These are phyloP conservation scores for Corrigiola litoralis DNA, from an alignment of 179 eudicot species.

Conservation along the genomic window DNA sequence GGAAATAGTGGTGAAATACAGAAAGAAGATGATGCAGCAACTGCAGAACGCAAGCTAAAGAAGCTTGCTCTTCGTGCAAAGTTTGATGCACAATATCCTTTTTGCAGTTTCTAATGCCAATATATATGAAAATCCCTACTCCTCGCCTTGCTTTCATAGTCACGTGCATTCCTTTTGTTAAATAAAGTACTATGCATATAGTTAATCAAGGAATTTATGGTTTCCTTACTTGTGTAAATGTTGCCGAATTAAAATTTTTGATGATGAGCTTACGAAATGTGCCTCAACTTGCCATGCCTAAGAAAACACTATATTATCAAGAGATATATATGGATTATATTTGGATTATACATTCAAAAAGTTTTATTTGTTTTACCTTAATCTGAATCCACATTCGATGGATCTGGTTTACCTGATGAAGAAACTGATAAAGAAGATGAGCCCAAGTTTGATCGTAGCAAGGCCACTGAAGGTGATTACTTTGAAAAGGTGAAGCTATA, in stretches of 20 bases:
- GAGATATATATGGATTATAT: too few relatives aligned
- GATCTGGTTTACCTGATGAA: constrained; percentile 56
- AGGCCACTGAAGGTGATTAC: constrained; percentile 50
- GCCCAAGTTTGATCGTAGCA: constrained; percentile 34
- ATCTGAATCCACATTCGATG: constrained; percentile 44
- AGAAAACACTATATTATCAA: too few relatives aligned
- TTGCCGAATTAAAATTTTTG: too few relatives aligned
- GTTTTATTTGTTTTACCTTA: constrained; percentile 70
- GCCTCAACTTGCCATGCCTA: too few relatives aligned
- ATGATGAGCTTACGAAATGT: too few relatives aligned
- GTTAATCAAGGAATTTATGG: too few relatives aligned
- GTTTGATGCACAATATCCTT: constrained; percentile 96
- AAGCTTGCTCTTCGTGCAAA: constrained; percentile 93
- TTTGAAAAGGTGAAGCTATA: constrained; percentile 65
- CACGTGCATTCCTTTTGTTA: too few relatives aligned
- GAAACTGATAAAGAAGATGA: constrained; percentile 33
- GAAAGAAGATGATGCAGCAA: constrained; percentile 33
- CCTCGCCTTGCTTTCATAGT: background rate
- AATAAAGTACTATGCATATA: too few relatives aligned
- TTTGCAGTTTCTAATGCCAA: background rate
- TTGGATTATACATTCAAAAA: too few relatives aligned
- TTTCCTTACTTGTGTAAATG: too few relatives aligned
- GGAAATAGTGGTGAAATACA: constrained; percentile 12
- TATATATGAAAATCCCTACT: background rate
- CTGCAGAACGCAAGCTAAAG: constrained; percentile 62